Evolutionary conservation across 495 filamentous ascomycete genomes (phyloP), one percentile per base, ranked within the genome.

Genomic region (Neurospora discreta): DNA sequence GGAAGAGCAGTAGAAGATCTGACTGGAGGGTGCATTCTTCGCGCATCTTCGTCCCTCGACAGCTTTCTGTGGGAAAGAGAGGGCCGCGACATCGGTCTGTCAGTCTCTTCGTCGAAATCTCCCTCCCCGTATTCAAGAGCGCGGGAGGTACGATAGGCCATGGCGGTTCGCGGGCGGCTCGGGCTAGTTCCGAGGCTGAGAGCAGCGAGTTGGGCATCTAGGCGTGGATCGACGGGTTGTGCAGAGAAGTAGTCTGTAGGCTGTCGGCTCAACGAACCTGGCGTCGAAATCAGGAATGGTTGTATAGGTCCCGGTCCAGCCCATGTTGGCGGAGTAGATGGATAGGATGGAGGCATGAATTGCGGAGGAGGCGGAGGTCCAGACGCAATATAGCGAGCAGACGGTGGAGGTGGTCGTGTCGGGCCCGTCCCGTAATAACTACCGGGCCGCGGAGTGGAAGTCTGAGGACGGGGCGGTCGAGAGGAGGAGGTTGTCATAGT

Each of bases 1-100:
- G 81, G 82, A 6, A 81, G 81, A 44, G 83, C 80, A 69, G 84
- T 82, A 10, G 78, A 74, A n/a, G 84, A 78, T 39, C 84, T 74
- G 26, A 74, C 75, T 38, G 78, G 78, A 20, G 83, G 84, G 2
- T 83, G 80, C 83, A 84, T 84, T 18, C 69, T 74, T 42, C 77
- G 78, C 39, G 83, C 82, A 0, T 85, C 83, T 1, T 81, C 77
- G 9, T 72, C 69, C 73, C 78, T 82, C 71, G 76, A 80, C 8
- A 40, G 15, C 70, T 81, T 85, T 52, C 80, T 79, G n/a, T 76
- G 75, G 3, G 77, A 70, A 6, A 84, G 85, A 33, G 81, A 71
- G 40, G 82, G 81, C 44, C 83, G 80, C 3, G 78, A 44, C 4
- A 82, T 69, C 70, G 71, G 72, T 74, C 71, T 81, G 70, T 81